These are phyloP conservation scores for Cydonia oblonga DNA, from an alignment of 331 rosid genomes.

Conservation along the genomic window DNA sequence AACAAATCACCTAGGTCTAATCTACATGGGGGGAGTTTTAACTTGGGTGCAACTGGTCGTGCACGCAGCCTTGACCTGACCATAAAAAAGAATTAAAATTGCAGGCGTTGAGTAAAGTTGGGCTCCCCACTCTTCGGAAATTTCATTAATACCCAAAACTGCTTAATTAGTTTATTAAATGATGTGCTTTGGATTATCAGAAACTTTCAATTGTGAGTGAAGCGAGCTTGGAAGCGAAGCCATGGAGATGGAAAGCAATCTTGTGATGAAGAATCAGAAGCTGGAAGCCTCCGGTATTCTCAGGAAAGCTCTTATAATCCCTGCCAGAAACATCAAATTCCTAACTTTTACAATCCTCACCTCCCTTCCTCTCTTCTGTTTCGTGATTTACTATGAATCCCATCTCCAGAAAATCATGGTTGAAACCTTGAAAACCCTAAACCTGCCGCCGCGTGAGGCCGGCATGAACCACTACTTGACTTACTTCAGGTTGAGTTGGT, in stretches of 20 bases:
- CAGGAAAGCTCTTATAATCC: slow-evolving; percentile 9
- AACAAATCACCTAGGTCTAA: too few species aligned
- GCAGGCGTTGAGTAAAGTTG: too few species aligned
- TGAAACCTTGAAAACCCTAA: slow-evolving; percentile 10
- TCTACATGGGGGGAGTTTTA: too few species aligned
- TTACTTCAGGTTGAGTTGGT: neutral
- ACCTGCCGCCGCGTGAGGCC: neutral
- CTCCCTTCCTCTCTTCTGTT: slow-evolving; percentile 28
- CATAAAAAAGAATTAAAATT: too few species aligned
- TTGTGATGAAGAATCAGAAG: neutral
- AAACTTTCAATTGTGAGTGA: neutral
- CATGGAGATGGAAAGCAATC: neutral
- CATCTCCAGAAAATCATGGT: slow-evolving; percentile 19
- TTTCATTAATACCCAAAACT: too few species aligned
- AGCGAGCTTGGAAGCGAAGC: neutral
- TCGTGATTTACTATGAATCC: slow-evolving; percentile 25
- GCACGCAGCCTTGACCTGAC: too few species aligned
- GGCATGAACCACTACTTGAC: neutral
- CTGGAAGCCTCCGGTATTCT: slow-evolving; percentile 7
- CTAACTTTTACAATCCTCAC: slow-evolving; percentile 25
- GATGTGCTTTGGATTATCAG: neutral
- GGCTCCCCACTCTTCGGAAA: too few species aligned
- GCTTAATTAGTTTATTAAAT: too few species aligned
- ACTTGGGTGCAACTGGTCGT: too few species aligned
- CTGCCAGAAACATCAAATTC: slow-evolving; percentile 16